Evolutionary conservation across 768 basidiomycete genomes (phyloP), one percentile per base, ranked within the genome.

Genomic region (Termitomyces sp.): DNA sequence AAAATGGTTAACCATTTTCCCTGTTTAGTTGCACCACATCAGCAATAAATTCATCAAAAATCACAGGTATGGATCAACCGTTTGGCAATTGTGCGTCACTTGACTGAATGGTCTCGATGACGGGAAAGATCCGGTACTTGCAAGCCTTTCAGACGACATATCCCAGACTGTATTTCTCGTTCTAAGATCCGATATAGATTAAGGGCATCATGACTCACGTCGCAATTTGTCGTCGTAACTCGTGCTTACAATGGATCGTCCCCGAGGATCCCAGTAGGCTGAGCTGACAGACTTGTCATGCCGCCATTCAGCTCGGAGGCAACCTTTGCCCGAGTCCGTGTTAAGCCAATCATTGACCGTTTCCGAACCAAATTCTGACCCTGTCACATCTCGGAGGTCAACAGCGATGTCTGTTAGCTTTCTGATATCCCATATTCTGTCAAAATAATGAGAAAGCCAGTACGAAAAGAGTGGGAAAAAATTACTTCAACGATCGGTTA

Each of bases 231-330:
- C 86, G 63, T 94, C 92, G 63, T 94, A 94, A 68, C 87, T 86
- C 5, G 92, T 94, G 70, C 89, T 92, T 50, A 93, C 85, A 60
- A 94, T 85, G 54, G 82, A 78, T 30, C 88, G 81, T 3, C 92
- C 92, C 58, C 86, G 77, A 3, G 91, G 83, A 70, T 93, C 91
- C 92, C 92, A 94, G 64, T 88, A 93, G 0, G 89, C 92, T 16
- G 92, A 86, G 61, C 87, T 93, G 48, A 85, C 89, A 16, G 89
- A 88, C 69, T 90, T 89, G 58, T 82, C 80, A 66, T 94, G 92
- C 14, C 69, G 70, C 78, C 82, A 88, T 65, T 87, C 84, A 3
- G 77, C 87, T 5, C 88, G 84, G 32, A 91, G 71, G 20, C 74
- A 72, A 0, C 82, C 79, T 48, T 77, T 75, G 8, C 87, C 89